Conservation (phyloP, 2,329 filamentous ascomycete species). For the Xylaria sp. region DNA sequence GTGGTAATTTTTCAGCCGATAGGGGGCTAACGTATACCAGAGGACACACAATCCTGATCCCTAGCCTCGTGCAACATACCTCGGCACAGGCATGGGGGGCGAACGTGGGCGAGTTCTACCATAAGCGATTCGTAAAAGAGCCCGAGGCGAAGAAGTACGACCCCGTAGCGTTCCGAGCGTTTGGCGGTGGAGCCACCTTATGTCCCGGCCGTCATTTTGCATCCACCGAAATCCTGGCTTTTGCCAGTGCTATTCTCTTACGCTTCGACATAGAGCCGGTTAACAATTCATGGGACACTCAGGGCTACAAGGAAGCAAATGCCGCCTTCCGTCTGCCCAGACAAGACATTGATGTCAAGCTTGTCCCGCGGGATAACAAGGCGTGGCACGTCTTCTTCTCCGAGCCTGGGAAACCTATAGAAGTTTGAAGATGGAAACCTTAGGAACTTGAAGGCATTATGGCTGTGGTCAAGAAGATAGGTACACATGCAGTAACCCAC, state of each 20-base stretch:
- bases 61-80: conserved; percentile 1
- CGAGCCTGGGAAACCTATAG: conserved; percentile 1
- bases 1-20: neutral
- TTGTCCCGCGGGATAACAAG: conserved; percentile 2
- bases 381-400: conserved; percentile 1
- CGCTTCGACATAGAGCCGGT: neutral
- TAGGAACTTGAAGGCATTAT: too few relatives aligned
- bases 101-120: neutral
- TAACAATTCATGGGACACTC: too few relatives aligned
- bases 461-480: too few relatives aligned
- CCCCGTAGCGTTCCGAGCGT: neutral
- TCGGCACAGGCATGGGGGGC: neutral
- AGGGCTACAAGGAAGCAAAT: too few relatives aligned
- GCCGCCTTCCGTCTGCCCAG: neutral
- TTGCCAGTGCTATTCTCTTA: neutral
- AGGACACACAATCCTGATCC: neutral
- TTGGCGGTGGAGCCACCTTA: neutral
- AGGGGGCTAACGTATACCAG: too few relatives aligned
- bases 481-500: too few relatives aligned
- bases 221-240: neutral
- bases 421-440: too few relatives aligned
- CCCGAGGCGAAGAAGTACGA: neutral
- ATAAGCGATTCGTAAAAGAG: neutral
- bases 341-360: conserved; percentile 1
- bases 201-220: neutral